phyloP scores from a whole-genome alignment of 2,329 filamentous ascomycete genomes.

The Plectosphaerella plurivora region DNA sequence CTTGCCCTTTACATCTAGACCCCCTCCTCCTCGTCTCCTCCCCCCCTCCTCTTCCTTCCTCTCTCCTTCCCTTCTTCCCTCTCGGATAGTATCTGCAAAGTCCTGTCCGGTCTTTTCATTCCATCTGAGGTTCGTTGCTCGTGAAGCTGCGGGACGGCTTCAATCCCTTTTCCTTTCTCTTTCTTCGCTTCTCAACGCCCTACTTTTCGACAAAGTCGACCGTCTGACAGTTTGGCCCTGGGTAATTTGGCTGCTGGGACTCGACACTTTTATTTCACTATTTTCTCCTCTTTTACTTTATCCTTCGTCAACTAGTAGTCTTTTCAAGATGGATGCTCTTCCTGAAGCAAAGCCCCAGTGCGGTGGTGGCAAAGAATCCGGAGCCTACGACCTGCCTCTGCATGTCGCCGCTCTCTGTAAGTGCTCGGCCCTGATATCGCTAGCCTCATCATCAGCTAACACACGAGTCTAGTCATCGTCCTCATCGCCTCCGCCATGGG shows the following conservation, averaged over 20 bases:
- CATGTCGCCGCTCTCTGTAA: conserved; percentile 37
- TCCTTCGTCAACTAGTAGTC: conserved; percentile 3
- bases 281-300: conserved; percentile 12
- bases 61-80: conserved; percentile 11
- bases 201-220: conserved; percentile 11
- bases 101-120: conserved; percentile 2
- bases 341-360: conserved; percentile 30
- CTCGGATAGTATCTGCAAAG: conserved; percentile 9
- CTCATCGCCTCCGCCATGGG: conserved; percentile 33
- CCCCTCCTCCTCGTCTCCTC: conserved; percentile 11
- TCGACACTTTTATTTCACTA: conserved; percentile 14
- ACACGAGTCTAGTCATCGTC: conserved; percentile 28
- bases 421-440: conserved; percentile 11
- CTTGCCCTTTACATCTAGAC: conserved; percentile 5
- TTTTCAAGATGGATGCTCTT: conserved; percentile 20
- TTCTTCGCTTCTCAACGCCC: conserved; percentile 4
- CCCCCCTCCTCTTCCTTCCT: conserved; percentile 15
- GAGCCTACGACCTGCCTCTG: conserved; percentile 37
- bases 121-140: conserved; percentile 12
- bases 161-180: conserved; percentile 16
- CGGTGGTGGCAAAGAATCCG: conserved; percentile 27
- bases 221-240: conserved; percentile 15
- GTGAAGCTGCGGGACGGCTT: conserved; percentile 33
- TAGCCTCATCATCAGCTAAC: too few species aligned
- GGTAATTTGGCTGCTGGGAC: conserved; percentile 10